Evolutionary conservation across 305 asterid genomes (phyloP).

Genomic region (Solanum hybrid): DNA sequence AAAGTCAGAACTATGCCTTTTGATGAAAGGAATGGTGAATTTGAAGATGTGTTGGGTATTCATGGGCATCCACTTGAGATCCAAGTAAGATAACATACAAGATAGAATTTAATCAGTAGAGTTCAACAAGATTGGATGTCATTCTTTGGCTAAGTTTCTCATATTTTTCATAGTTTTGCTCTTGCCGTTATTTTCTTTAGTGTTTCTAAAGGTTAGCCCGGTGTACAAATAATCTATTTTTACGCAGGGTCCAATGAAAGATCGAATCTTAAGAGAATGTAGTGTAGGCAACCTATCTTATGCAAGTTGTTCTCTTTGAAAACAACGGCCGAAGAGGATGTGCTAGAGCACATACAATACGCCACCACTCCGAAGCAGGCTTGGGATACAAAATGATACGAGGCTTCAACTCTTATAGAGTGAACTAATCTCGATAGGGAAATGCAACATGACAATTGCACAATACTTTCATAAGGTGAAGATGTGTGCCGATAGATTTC

Average conservation of each 20-base stretch:
- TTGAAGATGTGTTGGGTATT: conserved; percentile 62
- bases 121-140: background rate
- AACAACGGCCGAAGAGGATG: background rate
- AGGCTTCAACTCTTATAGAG: background rate
- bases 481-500: background rate
- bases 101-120: background rate
- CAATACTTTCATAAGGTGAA: background rate
- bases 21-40: conserved; percentile 49
- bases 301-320: background rate
- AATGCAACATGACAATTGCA: background rate
- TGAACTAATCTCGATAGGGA: background rate
- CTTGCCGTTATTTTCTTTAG: background rate
- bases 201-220: background rate
- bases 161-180: too few species aligned
- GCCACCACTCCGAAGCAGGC: too few species aligned
- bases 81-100: conserved; percentile 33
- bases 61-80: conserved; percentile 87
- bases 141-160: too few species aligned
- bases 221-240: too few species aligned
- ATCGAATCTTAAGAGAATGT: background rate
- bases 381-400: too few species aligned
- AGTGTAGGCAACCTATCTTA: background rate
- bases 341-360: background rate
- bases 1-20: conserved; percentile 54
- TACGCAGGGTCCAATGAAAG: background rate